These are phyloP conservation scores for Neurospora sp. DNA, from an alignment of 495 filamentous ascomycete species.

Conservation along the genomic window DNA sequence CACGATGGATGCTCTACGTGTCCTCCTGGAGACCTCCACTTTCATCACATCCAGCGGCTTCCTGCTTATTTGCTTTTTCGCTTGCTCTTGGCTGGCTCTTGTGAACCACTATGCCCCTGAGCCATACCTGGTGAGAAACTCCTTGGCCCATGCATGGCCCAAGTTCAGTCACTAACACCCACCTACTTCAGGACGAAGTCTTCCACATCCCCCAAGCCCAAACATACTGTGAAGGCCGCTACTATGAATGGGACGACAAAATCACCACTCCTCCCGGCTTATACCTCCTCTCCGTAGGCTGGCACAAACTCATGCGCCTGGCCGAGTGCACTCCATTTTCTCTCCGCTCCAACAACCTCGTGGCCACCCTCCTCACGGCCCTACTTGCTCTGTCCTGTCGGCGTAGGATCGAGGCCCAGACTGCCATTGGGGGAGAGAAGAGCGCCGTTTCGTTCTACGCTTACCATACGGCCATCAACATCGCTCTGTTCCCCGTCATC, in stretches of 20 bases:
- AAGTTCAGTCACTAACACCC: constrained; percentile 4
- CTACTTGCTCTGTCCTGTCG: constrained; percentile 26
- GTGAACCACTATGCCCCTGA: constrained; percentile 51
- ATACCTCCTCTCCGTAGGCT: constrained; percentile 48
- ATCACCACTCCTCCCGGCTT: constrained; percentile 93
- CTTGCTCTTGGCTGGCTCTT: constrained; percentile 22
- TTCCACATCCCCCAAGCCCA: constrained; percentile 94
- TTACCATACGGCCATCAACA: constrained; percentile 63
- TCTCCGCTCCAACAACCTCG: constrained; percentile 43
- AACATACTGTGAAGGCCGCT: constrained; percentile 68
- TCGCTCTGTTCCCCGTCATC: constrained; percentile 76
- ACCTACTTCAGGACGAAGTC: constrained; percentile 62
- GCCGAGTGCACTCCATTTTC: constrained; percentile 32
- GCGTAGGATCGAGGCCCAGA: constrained; percentile 16
- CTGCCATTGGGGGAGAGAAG: not conserved
- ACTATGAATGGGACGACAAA: constrained; percentile 81
- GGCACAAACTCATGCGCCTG: constrained; percentile 18
- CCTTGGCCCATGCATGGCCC: not conserved
- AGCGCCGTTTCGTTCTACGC: constrained; percentile 16
- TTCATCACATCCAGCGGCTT: constrained; percentile 1
- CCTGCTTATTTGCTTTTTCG: constrained; percentile 9
- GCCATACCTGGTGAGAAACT: constrained; percentile 61
- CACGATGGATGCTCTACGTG: constrained; percentile 9
- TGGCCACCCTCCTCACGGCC: constrained; percentile 31
- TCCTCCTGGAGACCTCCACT: not conserved